phyloP scores from a whole-genome alignment of 2,329 filamentous ascomycete species.

The Rutstroemia sp. region DNA sequence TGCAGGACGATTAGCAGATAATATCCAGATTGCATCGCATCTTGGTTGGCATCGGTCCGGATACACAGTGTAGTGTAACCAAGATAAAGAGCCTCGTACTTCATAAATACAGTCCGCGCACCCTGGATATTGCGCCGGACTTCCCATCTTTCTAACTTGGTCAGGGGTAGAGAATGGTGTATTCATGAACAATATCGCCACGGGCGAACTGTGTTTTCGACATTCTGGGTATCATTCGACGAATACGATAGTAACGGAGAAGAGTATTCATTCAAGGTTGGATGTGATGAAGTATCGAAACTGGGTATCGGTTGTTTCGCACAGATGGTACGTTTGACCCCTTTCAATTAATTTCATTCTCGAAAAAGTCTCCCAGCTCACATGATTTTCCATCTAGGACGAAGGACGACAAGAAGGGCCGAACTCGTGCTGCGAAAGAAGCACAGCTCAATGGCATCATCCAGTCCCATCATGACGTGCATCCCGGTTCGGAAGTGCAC shows the following conservation, averaged over 20 bases:
- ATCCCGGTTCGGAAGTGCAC: neutral
- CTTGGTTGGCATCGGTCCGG: no score
- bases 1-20: neutral
- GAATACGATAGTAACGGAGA: neutral
- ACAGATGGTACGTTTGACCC: neutral
- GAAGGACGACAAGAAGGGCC: neutral
- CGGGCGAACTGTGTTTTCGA: neutral
- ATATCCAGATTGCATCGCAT: neutral
- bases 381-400: neutral
- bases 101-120: no score
- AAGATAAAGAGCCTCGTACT: no score
- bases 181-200: neutral
- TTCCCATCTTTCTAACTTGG: no score
- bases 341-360: neutral
- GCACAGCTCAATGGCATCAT: neutral
- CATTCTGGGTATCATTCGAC: neutral
- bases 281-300: conserved; percentile 4
- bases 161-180: no score
- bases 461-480: no score
- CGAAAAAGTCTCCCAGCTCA: neutral
- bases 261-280: no score
- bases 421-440: neutral
- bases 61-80: no score
- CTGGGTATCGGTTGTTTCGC: conserved; percentile 1
- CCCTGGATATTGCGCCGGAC: no score